These are phyloP conservation scores for Verticillium zaregamsianum DNA, from an alignment of 2,329 filamentous ascomycete species.

Conservation along the genomic window DNA sequence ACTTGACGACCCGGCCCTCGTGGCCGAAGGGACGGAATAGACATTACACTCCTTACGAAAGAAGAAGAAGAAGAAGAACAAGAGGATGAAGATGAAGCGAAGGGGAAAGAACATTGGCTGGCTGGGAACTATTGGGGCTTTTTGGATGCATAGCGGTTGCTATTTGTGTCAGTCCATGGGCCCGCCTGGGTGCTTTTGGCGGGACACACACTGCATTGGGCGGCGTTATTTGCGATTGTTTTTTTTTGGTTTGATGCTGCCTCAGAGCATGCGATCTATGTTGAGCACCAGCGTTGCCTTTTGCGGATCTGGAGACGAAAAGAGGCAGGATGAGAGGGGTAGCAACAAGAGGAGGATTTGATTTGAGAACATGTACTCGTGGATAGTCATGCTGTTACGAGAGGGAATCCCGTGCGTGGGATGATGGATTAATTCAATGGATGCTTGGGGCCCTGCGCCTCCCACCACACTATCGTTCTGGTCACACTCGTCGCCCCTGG, in stretches of 20 bases:
- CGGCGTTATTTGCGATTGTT: conserved; percentile 10
- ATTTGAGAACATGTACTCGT: not conserved
- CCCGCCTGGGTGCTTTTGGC: conserved; percentile 8
- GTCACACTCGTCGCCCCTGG: not conserved
- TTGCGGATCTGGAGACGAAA: not conserved
- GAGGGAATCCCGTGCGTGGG: not conserved
- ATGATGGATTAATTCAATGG: not conserved
- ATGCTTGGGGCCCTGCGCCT: not conserved
- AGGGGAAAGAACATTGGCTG: conserved; percentile 5
- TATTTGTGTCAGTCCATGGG: not conserved
- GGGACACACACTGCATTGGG: conserved; percentile 4
- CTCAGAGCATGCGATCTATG: not conserved
- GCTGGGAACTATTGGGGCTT: not conserved
- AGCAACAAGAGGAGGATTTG: not conserved
- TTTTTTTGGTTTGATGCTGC: conserved; percentile 1
- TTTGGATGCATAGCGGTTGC: not conserved
- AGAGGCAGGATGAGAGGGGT: not conserved
- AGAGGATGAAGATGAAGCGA: not conserved
- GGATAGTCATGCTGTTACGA: not conserved
- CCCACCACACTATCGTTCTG: not conserved
- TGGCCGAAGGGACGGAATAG: conserved; percentile 14
- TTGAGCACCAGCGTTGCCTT: not conserved
- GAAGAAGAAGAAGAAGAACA: not conserved
- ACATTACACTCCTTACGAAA: conserved; percentile 42
- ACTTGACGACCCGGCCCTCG: conserved; percentile 4